These are phyloP conservation scores for Sapria himalayana DNA, from an alignment of 345 rosid genomes.

Conservation along the genomic window DNA sequence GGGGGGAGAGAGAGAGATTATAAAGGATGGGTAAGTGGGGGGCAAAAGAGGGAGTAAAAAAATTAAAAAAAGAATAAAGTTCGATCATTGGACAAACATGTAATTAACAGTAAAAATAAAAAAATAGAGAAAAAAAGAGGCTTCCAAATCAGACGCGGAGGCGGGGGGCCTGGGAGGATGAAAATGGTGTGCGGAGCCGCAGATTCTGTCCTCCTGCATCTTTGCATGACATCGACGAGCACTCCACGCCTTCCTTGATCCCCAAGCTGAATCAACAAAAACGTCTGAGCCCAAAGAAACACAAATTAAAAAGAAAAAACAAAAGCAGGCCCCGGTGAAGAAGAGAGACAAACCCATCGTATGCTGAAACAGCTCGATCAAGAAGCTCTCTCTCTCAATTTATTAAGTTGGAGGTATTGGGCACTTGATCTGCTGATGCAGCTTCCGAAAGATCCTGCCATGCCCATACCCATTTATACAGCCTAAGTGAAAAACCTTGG, in stretches of 20 bases:
- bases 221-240: conserved; percentile 86
- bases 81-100: no score
- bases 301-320: neutral
- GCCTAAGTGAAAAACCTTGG: no score
- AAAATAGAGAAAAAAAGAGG: no score
- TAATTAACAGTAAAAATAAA: no score
- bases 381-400: conserved; percentile 81
- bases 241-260: conserved; percentile 66
- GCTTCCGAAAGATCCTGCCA: conserved; percentile 84
- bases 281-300: neutral
- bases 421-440: conserved; percentile 73
- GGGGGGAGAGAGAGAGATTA: no score
- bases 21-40: no score
- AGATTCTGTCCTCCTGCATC: conserved; percentile 92
- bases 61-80: no score
- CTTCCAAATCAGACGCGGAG: no score
- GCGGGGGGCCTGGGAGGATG: no score
- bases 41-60: no score
- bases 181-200: conserved; percentile 55
- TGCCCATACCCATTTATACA: no score
- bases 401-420: conserved; percentile 73
- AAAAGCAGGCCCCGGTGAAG: neutral
- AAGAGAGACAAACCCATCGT: conserved; percentile 58
- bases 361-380: conserved; percentile 86
- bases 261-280: conserved; percentile 37